phyloP scores from a whole-genome alignment of 805 yeast genomes.

The Teunomyces gatunensis region DNA sequence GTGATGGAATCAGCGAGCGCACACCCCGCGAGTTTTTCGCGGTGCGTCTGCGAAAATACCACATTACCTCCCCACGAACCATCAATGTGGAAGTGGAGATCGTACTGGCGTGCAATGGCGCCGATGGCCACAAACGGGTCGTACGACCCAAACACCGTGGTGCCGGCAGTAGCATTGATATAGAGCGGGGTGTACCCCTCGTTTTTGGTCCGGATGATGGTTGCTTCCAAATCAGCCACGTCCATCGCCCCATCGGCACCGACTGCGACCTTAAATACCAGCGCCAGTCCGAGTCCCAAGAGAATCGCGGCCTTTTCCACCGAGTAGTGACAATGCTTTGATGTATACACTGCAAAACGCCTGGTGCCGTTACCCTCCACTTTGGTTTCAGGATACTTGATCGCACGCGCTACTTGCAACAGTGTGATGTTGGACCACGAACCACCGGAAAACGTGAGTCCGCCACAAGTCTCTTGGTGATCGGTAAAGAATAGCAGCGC shows the following conservation, averaged over 20 bases:
- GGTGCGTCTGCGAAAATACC: slow-evolving; percentile 56
- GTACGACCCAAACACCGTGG: slow-evolving; percentile 83
- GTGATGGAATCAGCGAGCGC: slow-evolving; percentile 74
- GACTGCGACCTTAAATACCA: slow-evolving; percentile 64
- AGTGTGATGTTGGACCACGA: slow-evolving; percentile 83
- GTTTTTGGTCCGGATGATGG: slow-evolving; percentile 41
- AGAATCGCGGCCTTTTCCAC: slow-evolving; percentile 79
- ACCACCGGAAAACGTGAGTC: slow-evolving; percentile 83
- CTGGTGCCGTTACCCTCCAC: slow-evolving; percentile 48
- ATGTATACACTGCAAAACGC: slow-evolving; percentile 68
- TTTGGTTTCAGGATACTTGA: slow-evolving; percentile 67
- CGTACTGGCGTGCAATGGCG: slow-evolving; percentile 48
- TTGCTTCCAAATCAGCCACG: slow-evolving; percentile 41
- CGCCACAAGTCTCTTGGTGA: slow-evolving; percentile 58
- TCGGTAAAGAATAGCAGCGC: slow-evolving; percentile 57
- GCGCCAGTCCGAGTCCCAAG: slow-evolving; percentile 63
- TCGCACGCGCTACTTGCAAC: slow-evolving; percentile 71
- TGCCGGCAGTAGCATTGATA: slow-evolving; percentile 83
- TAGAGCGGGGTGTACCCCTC: slow-evolving; percentile 73
- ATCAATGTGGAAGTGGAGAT: slow-evolving; percentile 80
- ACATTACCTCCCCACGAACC: slow-evolving; percentile 93
- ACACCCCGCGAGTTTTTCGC: slow-evolving; percentile 53
- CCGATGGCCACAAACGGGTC: slow-evolving; percentile 64
- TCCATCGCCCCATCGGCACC: slow-evolving; percentile 56
- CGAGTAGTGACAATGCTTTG: slow-evolving; percentile 74